Percentiles rank a stretch among this genome's conserved stretches.
Evolutionary conservation across 2,329 filamentous ascomycete genomes (phyloP).

Genomic region (Blastomyces emzantsi): DNA sequence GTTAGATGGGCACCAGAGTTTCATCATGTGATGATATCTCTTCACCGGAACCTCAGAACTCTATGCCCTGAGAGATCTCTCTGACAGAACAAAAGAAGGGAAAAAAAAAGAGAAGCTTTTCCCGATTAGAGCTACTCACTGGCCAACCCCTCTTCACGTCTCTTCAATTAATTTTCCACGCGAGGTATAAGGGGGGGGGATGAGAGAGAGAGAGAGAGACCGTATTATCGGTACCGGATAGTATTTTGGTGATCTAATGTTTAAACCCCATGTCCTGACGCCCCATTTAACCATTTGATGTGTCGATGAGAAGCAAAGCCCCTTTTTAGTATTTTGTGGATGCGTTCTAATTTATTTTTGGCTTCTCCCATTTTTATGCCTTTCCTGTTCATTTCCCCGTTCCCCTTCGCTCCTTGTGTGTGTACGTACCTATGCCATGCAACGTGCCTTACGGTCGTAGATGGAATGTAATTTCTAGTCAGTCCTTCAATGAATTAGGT

Average conservation of each 20-base stretch:
- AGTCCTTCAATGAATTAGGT: background rate
- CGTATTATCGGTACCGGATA: background rate
- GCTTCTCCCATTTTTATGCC: background rate
- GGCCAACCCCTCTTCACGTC: background rate
- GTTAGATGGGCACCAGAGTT: background rate
- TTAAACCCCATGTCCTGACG: background rate
- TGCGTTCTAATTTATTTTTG: background rate
- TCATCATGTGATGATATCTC: background rate
- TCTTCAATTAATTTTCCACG: background rate
- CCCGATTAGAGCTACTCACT: background rate
- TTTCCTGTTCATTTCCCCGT: background rate
- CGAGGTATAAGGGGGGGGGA: background rate
- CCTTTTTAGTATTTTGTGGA: background rate
- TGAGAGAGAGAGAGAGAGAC: background rate
- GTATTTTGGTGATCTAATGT: background rate
- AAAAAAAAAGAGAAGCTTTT: background rate
- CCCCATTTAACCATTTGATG: background rate
- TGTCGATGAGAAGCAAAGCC: background rate
- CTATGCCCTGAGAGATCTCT: background rate
- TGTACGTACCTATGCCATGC: background rate
- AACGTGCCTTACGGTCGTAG: too few relatives aligned
- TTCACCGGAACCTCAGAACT: background rate
- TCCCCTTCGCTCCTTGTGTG: background rate
- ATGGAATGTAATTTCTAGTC: background rate
- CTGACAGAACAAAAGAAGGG: background rate